A percentile compares a stretch with the other conserved stretches of the same genome.
Conservation (phyloP, 352 stramenopile species). For the Thraustotheca clavata region DNA sequence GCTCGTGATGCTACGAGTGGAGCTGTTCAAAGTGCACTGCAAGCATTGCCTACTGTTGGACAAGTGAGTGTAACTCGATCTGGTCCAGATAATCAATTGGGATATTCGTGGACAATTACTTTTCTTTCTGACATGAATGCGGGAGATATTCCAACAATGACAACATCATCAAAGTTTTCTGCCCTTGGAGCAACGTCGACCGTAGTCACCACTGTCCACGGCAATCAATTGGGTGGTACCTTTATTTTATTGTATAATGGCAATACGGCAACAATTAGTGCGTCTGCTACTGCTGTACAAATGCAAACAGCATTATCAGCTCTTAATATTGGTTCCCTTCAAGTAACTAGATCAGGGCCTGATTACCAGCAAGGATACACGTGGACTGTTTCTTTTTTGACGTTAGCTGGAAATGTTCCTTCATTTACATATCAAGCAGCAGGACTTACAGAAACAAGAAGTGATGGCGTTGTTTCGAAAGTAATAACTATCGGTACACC, state of each 20-base stretch:
- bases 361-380: slow-evolving; percentile 86
- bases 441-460: slow-evolving; percentile 43
- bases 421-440: slow-evolving; percentile 30
- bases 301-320: slow-evolving; percentile 59
- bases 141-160: slow-evolving; percentile 50
- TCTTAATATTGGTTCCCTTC: slow-evolving; percentile 46
- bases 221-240: slow-evolving; percentile 57
- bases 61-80: slow-evolving; percentile 48
- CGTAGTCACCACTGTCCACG: slow-evolving; percentile 30
- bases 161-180: slow-evolving; percentile 32
- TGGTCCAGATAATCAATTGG: slow-evolving; percentile 43
- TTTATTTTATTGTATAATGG: slow-evolving; percentile 52
- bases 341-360: slow-evolving; percentile 47
- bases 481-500: slow-evolving; percentile 38
- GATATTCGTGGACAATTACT: slow-evolving; percentile 69
- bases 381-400: slow-evolving; percentile 92
- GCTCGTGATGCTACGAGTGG: slow-evolving; percentile 63
- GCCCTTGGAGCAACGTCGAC: slow-evolving; percentile 30
- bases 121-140: slow-evolving; percentile 64
- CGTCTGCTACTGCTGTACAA: slow-evolving; percentile 56
- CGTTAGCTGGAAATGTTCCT: slow-evolving; percentile 37
- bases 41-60: slow-evolving; percentile 49
- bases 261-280: slow-evolving; percentile 59
- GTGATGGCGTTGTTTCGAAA: slow-evolving; percentile 35
- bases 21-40: slow-evolving; percentile 47